Evolutionary conservation across 495 filamentous ascomycete species (phyloP).

Genomic region (Penicillium cinerascens): DNA sequence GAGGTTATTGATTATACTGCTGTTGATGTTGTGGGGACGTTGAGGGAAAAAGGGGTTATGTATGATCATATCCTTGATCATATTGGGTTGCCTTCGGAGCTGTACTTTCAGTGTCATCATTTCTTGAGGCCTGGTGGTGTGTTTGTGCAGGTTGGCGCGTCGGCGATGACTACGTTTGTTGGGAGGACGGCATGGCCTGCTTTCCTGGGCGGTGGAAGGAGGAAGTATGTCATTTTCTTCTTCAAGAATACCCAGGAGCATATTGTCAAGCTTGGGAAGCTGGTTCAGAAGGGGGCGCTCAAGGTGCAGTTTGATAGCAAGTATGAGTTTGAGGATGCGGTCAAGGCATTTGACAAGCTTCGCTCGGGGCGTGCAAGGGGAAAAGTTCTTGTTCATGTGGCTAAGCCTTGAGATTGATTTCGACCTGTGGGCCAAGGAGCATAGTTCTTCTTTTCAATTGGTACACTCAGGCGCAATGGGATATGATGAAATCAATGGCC

Average conservation of each 20-base stretch:
- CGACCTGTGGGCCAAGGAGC: too few species aligned
- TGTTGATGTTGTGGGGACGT: constrained; percentile 42
- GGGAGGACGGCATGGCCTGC: constrained; percentile 44
- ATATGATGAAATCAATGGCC: background rate
- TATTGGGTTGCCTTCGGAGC: constrained; percentile 44
- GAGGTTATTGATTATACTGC: constrained; percentile 67
- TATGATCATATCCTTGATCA: constrained; percentile 63
- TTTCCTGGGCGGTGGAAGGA: constrained; percentile 63
- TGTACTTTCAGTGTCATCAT: constrained; percentile 55
- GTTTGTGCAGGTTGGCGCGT: constrained; percentile 58
- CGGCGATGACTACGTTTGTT: constrained; percentile 23
- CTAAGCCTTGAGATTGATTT: background rate
- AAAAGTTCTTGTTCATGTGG: constrained; percentile 65
- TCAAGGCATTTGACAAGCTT: constrained; percentile 61
- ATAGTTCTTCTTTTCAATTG: background rate
- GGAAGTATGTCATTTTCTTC: constrained; percentile 46
- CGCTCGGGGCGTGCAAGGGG: constrained; percentile 60
- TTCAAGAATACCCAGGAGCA: constrained; percentile 42
- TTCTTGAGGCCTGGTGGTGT: constrained; percentile 51
- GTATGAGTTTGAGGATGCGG: constrained; percentile 58
- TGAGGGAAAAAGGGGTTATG: constrained; percentile 47
- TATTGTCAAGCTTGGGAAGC: constrained; percentile 51
- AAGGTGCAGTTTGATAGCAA: constrained; percentile 57
- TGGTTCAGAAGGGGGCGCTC: constrained; percentile 60
- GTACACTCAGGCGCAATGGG: background rate